Evolutionary conservation across 2,329 filamentous ascomycete genomes (phyloP), one percentile per base, ranked within the genome.

Genomic region (Paecilomyces variotii): DNA sequence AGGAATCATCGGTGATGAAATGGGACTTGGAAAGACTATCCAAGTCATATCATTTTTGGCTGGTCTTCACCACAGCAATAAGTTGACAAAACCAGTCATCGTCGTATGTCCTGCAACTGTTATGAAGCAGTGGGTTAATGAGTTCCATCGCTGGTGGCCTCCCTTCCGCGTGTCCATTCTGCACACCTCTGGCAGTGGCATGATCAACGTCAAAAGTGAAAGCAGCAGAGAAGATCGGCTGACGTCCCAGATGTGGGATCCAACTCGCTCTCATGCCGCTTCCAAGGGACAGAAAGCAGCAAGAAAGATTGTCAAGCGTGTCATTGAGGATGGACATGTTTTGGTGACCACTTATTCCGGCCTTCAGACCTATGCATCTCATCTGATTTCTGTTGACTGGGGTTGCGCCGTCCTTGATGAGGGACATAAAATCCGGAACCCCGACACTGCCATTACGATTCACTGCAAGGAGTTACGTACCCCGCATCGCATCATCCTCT

Each of bases 61-160:
- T 2, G 90, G 91, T 2, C 78, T 99, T 7, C 94, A 99, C 71
- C 92, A 97, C 74, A 97, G 91, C 74, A 89, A 88, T 65, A 89
- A 87, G 67, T 82, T 97, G 25, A 84, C 83, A 25, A 90, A 90
- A 60, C 94, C 94, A 0, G 86, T 95, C 51, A 90, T 99, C 60
- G 84, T 99, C 6, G 91, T 99, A 3, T 92, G 91, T 55, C 94
- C 94, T 1, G 93, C 93, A 2, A 99, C 94, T 0, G 88, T 99
- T 26, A 87, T 99, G 77, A 89, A 91, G 61, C 94, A 99, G 72
- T 99, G 94, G 94, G 94, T 97, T 11, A 96, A 95, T 63, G 94
- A 99, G 70, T 97, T 99, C 66, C 95, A 99, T 74, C 86, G 88
- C 11, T 99, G 95, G 95, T 99, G 95, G 95, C 94, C 94, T n/a